Base-by-base conservation (phyloP, 768 basidiomycete genomes). In the Naematelia encephala region DNA sequence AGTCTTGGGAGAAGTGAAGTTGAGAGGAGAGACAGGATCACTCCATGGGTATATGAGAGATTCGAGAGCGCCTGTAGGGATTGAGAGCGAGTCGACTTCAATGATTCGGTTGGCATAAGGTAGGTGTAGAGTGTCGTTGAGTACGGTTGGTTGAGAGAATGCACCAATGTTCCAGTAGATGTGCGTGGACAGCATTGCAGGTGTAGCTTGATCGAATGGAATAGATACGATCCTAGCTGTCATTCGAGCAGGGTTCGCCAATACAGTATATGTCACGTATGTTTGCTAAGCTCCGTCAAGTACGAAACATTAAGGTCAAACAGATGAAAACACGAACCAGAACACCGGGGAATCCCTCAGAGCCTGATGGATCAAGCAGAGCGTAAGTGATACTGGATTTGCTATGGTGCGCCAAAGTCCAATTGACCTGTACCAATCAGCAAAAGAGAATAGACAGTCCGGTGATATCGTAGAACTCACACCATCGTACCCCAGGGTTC, bases 401-500 rank as follows among this genome's bases (percentile, higher is more conserved):
- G 4, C 79, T 78, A 60, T 76, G 78, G 12, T 76, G 71, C 0
- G 80, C 79, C 4, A 84, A 59, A 1, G 80, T 83, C 84, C 84
- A 85, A 72, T 81, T 82, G 5, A 82, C 80, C 63, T 68, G 22
- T 12, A 23, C 14, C 3, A 3, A 46, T 56, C 56, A 63, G 39
- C 52, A 34, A n/a, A 42, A 39, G 28, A 5, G n/a, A 16, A 48
- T 22, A 11, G 22, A 22, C 47, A 48, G n/a, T n/a, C n/a, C n/a
- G n/a, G n/a, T n/a, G n/a, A n/a, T n/a, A n/a, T n/a, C n/a, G n/a
- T 14, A 16, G 19, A 44, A 59, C 64, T 59, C 56, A 68, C 67
- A 14, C 81, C 79, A 64, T 85, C 85, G 80, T 82, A 86, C 19
- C 84, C 84, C 52, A 78, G 74, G 16, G 80, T 79, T 1, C 84